Base-by-base conservation (phyloP, 129 eudicot genomes). In the Apium graveolens region DNA sequence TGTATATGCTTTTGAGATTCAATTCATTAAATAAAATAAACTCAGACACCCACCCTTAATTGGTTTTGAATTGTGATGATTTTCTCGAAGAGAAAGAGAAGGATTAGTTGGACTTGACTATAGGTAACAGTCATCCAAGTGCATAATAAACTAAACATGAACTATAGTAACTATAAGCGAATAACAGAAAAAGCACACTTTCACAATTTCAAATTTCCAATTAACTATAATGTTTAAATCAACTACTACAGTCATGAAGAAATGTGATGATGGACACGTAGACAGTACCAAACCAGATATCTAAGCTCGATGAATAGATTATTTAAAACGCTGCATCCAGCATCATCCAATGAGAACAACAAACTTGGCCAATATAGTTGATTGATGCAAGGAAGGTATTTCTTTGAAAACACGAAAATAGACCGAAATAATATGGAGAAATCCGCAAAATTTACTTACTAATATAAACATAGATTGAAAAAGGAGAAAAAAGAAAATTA, bases 401-500 rank as follows among this genome's bases (percentile, higher is more conserved):
- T 55, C 29, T 55, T 21, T 8, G 65, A 8, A 55, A 21, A 55
- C n/a, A 55, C 65, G 9, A 24, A 35, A 9, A 24, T 55, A 55
- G 13, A 53, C 63, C 27, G 27, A 21, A 13, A 55, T 55, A 55
- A 24, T 24, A 2, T 24, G 9, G 31, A 24, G 31, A 20, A 55
- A 55, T 55, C 65, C 10, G 29, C 18, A 24, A 24, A 55, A 55
- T 29, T 13, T 63, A 63, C 70, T 62, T 62, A 26, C 17, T 26
- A 60, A 77, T 74, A 78, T 45, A 76, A 42, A 49, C 71, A 51
- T 39, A 48, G 24, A 70, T 71, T 21, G 1, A 51, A 17, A 60
- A 32, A 77, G 21, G 29, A 80, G 44, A 29, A 80, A 80, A 24
- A 74, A 57, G 76, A 76, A 82, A 62, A 51, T 51, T 4, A 20